These are phyloP conservation scores for Aspergillus sp. DNA, from an alignment of 2,329 filamentous ascomycete genomes.

Conservation along the genomic window DNA sequence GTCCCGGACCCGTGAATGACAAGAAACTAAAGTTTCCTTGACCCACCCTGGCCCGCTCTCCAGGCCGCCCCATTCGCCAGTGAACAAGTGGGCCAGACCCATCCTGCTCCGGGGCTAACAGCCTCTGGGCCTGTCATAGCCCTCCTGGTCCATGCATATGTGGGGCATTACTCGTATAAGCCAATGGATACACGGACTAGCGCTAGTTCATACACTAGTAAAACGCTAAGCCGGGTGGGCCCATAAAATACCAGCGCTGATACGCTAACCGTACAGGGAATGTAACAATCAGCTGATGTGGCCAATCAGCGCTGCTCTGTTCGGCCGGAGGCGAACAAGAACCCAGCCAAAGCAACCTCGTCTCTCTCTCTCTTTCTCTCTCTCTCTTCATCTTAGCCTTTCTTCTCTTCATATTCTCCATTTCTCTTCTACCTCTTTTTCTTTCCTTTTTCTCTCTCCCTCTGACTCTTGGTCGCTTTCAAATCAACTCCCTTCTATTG, in stretches of 20 bases:
- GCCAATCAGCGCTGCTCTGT: neutral
- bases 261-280: neutral
- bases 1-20: too few species aligned
- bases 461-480: neutral
- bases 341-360: neutral
- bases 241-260: neutral
- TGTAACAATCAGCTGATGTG: neutral
- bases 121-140: conserved; percentile 14
- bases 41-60: too few species aligned
- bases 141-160: conserved; percentile 11
- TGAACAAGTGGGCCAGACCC: neutral
- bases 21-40: too few species aligned
- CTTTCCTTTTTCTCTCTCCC: neutral
- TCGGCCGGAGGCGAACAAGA: neutral
- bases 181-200: neutral
- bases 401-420: neutral
- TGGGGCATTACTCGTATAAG: neutral
- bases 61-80: too few species aligned
- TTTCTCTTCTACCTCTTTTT: neutral
- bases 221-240: neutral
- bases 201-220: neutral
- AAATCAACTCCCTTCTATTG: neutral
- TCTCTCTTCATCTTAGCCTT: neutral
- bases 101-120: neutral
- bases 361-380: conserved; percentile 1